Evolutionary conservation across 2,329 filamentous ascomycete genomes (phyloP).

Genomic region (Fusarium sp.): DNA sequence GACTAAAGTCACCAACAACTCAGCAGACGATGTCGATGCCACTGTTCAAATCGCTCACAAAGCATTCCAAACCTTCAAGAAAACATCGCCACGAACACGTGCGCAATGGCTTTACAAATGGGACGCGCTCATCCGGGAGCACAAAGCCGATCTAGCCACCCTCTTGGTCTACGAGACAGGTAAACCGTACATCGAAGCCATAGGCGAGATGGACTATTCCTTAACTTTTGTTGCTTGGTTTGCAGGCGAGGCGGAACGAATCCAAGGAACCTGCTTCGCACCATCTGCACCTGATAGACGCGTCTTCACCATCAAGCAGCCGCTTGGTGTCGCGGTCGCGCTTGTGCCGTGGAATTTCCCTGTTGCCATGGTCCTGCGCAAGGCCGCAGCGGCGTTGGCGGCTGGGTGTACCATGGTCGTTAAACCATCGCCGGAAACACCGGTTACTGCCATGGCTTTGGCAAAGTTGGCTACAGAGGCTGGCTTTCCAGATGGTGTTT

Average conservation of each 20-base stretch:
- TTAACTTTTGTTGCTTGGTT: slow-evolving; percentile 69
- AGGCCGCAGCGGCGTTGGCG: slow-evolving; percentile 69
- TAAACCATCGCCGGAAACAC: slow-evolving; percentile 80
- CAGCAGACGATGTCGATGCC: slow-evolving; percentile 49
- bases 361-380: slow-evolving; percentile 63
- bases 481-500: slow-evolving; percentile 79
- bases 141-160: slow-evolving; percentile 56
- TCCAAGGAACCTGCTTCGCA: slow-evolving; percentile 69
- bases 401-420: slow-evolving; percentile 82
- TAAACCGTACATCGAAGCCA: slow-evolving; percentile 67
- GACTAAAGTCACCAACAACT: slow-evolving; percentile 12
- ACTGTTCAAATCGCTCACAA: slow-evolving; percentile 45
- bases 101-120: slow-evolving; percentile 54
- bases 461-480: slow-evolving; percentile 77
- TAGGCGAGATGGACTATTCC: slow-evolving; percentile 69
- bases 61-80: slow-evolving; percentile 57
- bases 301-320: slow-evolving; percentile 75
- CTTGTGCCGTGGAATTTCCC: slow-evolving; percentile 70
- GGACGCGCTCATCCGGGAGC: slow-evolving; percentile 54
- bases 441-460: slow-evolving; percentile 77
- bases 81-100: slow-evolving; percentile 52
- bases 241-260: slow-evolving; percentile 59
- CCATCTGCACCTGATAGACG: slow-evolving; percentile 61
- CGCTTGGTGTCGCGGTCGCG: slow-evolving; percentile 54
- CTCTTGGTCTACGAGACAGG: slow-evolving; percentile 65